Conservation (phyloP, 1,139 yeast genomes). For the Geotrichum bryndzae region DNA sequence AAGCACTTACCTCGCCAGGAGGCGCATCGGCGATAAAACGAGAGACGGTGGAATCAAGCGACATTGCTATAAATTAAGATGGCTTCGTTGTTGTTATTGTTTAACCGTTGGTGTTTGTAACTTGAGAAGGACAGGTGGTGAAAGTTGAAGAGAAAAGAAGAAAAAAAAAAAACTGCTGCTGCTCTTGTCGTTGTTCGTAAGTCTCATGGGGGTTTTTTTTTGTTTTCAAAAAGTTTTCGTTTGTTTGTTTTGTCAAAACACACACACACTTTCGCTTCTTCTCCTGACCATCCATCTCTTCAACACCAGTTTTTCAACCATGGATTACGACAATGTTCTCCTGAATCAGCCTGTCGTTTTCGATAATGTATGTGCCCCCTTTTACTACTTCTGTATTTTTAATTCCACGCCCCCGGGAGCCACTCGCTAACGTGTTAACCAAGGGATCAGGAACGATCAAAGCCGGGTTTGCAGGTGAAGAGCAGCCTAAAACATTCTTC, state of each 20-base stretch:
- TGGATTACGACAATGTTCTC: slow-evolving; percentile 36
- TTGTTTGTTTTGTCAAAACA: neutral
- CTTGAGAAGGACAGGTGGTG: neutral
- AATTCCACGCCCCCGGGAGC: neutral
- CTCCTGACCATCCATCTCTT: neutral
- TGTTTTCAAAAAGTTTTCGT: neutral
- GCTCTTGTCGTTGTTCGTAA: neutral
- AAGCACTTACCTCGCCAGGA: slow-evolving; percentile 43
- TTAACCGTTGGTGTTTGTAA: too few species aligned
- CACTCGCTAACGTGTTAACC: neutral
- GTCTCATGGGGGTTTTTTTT: neutral
- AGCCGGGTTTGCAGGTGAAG: slow-evolving; percentile 93
- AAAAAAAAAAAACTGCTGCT: neutral
- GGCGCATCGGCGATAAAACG: slow-evolving; percentile 48
- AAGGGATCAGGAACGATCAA: slow-evolving; percentile 81
- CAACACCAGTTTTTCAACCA: slow-evolving; percentile 9
- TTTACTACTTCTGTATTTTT: neutral
- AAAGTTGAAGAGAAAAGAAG: neutral
- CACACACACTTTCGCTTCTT: neutral
- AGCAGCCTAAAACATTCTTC: slow-evolving; percentile 57
- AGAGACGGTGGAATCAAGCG: slow-evolving; percentile 28
- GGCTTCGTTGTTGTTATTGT: neutral
- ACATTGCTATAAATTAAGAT: slow-evolving; percentile 17
- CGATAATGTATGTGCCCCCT: slow-evolving; percentile 49
- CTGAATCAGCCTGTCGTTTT: slow-evolving; percentile 84